A percentile compares a stretch with the other conserved stretches of the same genome.
phyloP scores from a whole-genome alignment of 345 rosid genomes.

The Hypericum androsaemum region DNA sequence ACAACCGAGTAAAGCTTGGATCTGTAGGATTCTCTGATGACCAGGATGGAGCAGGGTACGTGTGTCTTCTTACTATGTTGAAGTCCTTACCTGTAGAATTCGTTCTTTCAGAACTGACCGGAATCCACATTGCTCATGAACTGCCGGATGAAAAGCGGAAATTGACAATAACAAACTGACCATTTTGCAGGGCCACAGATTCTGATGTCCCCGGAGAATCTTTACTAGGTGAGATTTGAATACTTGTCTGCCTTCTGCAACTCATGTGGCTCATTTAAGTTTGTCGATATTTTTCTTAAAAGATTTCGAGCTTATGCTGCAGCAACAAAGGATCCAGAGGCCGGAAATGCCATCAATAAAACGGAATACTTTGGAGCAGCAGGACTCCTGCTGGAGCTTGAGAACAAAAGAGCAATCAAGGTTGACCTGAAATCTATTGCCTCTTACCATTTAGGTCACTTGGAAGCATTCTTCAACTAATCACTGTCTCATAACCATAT shows the following conservation, averaged over 20 bases:
- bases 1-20: slow-evolving; percentile 50
- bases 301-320: background rate
- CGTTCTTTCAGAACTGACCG: too few relatives aligned
- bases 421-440: slow-evolving; percentile 1
- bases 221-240: too few relatives aligned
- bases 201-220: too few relatives aligned
- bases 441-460: background rate
- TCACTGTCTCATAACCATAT: background rate
- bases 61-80: slow-evolving; percentile 18
- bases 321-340: background rate
- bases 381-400: slow-evolving; percentile 3
- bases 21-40: slow-evolving; percentile 19
- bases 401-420: slow-evolving; percentile 9
- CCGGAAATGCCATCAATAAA: background rate
- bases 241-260: slow-evolving; percentile 3
- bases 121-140: too few relatives aligned
- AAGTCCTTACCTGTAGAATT: slow-evolving; percentile 15
- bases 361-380: slow-evolving; percentile 3
- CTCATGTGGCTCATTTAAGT: background rate
- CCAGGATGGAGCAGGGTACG: slow-evolving; percentile 24
- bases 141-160: too few relatives aligned
- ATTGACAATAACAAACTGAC: too few relatives aligned
- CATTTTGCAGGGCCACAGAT: too few relatives aligned
- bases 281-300: background rate
- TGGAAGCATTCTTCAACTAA: background rate